Evolutionary conservation across 805 yeast species (phyloP), one percentile per base, ranked within the genome.

Genomic region (Vanderwaltozyma tropicalis): DNA sequence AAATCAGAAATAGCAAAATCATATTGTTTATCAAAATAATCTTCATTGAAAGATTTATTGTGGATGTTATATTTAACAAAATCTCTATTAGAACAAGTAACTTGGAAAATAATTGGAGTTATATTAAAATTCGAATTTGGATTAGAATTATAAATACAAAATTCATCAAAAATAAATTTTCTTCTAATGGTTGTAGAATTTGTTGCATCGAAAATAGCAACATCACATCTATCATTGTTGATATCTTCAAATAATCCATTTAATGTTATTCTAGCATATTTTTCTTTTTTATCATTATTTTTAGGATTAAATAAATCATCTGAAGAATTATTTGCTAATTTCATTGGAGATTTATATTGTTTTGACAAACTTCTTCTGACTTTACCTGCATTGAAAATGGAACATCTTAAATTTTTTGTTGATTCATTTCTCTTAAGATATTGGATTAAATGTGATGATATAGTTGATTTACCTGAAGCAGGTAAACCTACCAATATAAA

Each of bases 401-500:
- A 52, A 32, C 64, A 61, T 28, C 64, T 59, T 41, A 63, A 42
- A 28, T 43, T 41, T 18, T 41, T 39, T 1, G 59, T 53, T 1
- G 37, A 20, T 13, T 44, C 42, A 12, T 47, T 40, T 5, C 35
- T 33, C 17, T 80, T 57, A 58, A 68, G 75, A 71, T 72, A 64
- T 61, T 75, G 53, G 63, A 69, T 64, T 67, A 81, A 49, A 49
- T 78, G 78, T 43, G 74, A 74, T 24, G 87, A 77, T 37, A 80
- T 72, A 43, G 83, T 78, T 2, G 84, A 76, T 54, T 81, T 81
- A 7, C 89, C 89, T 35, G 81, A 63, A 1, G 89, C 89, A 1
- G 89, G 89, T 25, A 81, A 62, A 0, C 89, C 89, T 10, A 81
- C 83, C 61, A 82, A 68, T 10, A 81, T 76, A 38, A 81, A 71